Evolutionary conservation across 2,329 filamentous ascomycete species (phyloP), one percentile per base, ranked within the genome.

Genomic region (Talaromyces sp.): DNA sequence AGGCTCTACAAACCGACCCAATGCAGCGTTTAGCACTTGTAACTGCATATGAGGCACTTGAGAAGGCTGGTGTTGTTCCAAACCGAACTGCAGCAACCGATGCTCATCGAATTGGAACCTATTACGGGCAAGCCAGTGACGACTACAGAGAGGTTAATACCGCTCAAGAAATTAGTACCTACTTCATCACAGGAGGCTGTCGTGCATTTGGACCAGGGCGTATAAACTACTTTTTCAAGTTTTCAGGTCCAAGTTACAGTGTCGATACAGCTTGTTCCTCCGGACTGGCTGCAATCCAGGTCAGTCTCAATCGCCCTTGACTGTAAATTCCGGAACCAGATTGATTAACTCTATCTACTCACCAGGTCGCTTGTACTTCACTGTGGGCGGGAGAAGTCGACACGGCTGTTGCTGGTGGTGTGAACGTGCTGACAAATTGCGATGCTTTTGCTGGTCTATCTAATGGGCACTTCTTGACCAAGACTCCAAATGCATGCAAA

Each of bases 191-290:
- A 2, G 86, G 86, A 71, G 86, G 86, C 72, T 85, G 86, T 64
- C 81, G 85, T 69, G 85, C 86, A 2, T 87, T 87, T 67, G 84
- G 83, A 22, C 84, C 85, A 17, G 77, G 88, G 19, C 82, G 88
- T 25, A 89, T 91, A 75, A 86, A 91, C 78, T 92, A 92, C 76
- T 89, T 89, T 75, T 92, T 92, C 78, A 89, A 90, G 71, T 92
- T 91, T 76, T 86, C 84, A 53, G 91, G 91, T 0, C 90, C 90
- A 0, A 90, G 87, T 27, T 88, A 87, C 72, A 90, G 85, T 63
- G 83, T 92, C 54, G 91, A 93, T 70, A 92, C 90, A n/a, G 91
- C 90, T 3, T 93, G 91, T 73, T 92, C 90, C 0, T 92, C 89
- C 0, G 89, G 88, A 68, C 82, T 91, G 10, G 88, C 89, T 3